Evolutionary conservation across 1,284 basidiomycete genomes (phyloP), one percentile per base, ranked within the genome.

Genomic region (Rhodotorula sp.): DNA sequence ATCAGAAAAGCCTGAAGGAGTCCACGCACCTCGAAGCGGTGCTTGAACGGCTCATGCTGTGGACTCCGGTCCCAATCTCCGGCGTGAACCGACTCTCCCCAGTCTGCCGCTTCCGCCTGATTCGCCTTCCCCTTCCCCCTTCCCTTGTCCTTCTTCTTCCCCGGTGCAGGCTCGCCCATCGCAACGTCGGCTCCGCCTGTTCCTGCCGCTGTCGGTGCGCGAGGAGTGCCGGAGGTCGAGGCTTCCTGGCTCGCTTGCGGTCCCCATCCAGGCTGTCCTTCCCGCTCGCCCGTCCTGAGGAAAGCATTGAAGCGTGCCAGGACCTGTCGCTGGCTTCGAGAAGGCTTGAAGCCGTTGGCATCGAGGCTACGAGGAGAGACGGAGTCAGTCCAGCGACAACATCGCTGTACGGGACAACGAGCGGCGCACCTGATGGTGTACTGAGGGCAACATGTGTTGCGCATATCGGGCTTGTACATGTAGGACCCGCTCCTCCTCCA

Each of bases 361-460:
- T 92, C 89, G n/a, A 95, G 84, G 77, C 90, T 91, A 57, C 9
- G n/a, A 11, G 13, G 29, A 34, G 17, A 52, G 44, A 34, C 39
- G 39, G n/a, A 44, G 39, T 44, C 39, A 44, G 32, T 22, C 9
- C 13, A 22, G 8, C n/a, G n/a, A 22, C 22, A 10, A 22, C 6
- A 19, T n/a, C 24, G 30, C 11, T 11, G 24, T 53, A 44, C 19
- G 55, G 29, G 47, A 27, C 4, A 9, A 24, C 10, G 30, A 36
- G 9, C 9, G 13, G 52, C 54, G 61, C 74, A 90, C 86, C 86
- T 89, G 79, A 96, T 96, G 0, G 93, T 92, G 78, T 94, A 95
- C 73, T 92, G 91, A 1, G 93, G 91, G 79, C 94, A 97, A 79
- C 94, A 97, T 7, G 92, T 90, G 13, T 82, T 80, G 72, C 82